These are phyloP conservation scores for Zymoseptoria passerinii DNA, from an alignment of 2,329 filamentous ascomycete genomes.

Conservation along the genomic window DNA sequence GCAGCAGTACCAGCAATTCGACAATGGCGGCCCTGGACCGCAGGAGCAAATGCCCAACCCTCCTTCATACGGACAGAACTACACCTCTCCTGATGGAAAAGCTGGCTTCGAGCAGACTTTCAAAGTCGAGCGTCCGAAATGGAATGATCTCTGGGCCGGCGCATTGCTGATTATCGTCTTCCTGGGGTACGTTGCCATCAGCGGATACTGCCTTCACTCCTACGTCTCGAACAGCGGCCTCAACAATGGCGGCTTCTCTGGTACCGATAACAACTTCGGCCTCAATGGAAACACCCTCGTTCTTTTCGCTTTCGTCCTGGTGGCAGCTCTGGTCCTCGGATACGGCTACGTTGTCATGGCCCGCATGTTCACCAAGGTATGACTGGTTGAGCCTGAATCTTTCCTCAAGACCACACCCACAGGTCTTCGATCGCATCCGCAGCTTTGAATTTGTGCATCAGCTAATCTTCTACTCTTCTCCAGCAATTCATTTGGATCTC, in stretches of 20 bases:
- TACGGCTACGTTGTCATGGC: conserved; percentile 61
- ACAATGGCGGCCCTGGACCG: conserved; percentile 13
- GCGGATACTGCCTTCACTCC: conserved; percentile 64
- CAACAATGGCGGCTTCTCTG: conserved; percentile 63
- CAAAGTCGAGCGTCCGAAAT: conserved; percentile 75
- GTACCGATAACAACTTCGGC: conserved; percentile 54
- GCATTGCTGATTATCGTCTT: conserved; percentile 65
- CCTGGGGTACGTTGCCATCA: conserved; percentile 67
- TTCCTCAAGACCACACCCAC: no score
- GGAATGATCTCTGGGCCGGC: conserved; percentile 83
- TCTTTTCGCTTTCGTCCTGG: conserved; percentile 71
- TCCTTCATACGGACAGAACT: conserved; percentile 35
- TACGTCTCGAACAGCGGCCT: conserved; percentile 60
- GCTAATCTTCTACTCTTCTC: no score
- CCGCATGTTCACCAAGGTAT: conserved; percentile 49
- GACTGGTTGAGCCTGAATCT: no score
- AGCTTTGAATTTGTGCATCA: no score
- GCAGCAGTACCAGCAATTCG: conserved; percentile 9
- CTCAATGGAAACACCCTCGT: conserved; percentile 79
- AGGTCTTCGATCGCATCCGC: no score
- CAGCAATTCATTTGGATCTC: conserved; percentile 82
- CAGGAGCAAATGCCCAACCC: conserved; percentile 23
- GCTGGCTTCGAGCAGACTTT: conserved; percentile 70
- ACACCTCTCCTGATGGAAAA: conserved; percentile 31
- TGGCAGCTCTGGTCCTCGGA: conserved; percentile 64